A percentile compares a stretch with the other conserved stretches of the same genome.
Evolutionary conservation across 148 eudicot genomes (phyloP).

Genomic region (Silene latifolia): DNA sequence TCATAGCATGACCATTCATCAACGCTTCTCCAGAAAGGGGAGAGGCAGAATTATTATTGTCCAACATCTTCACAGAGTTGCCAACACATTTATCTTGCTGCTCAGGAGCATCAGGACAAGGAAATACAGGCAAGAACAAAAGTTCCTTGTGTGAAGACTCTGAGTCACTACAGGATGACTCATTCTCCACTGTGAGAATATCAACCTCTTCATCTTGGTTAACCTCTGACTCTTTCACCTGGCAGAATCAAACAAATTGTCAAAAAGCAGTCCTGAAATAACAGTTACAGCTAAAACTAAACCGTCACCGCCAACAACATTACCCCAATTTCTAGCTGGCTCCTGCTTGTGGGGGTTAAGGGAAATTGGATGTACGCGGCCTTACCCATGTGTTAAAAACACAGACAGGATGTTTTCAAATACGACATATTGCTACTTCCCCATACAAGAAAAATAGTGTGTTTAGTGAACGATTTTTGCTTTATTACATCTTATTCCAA

Average conservation of each 20-base stretch:
- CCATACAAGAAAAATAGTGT: background rate
- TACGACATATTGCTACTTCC: background rate
- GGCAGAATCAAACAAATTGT: constrained; percentile 10
- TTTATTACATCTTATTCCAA: background rate
- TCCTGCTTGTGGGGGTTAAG: background rate
- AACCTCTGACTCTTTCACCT: constrained; percentile 76
- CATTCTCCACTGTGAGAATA: constrained; percentile 66
- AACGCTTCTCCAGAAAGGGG: constrained; percentile 67
- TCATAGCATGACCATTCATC: constrained; percentile 55
- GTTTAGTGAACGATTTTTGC: background rate
- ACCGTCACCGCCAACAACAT: background rate
- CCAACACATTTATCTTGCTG: constrained; percentile 50
- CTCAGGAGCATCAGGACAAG: constrained; percentile 64
- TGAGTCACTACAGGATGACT: constrained; percentile 79
- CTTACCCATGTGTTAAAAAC: background rate
- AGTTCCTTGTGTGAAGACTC: constrained; percentile 84
- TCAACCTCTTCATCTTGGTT: constrained; percentile 89
- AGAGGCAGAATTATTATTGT: constrained; percentile 57
- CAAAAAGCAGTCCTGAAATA: constrained; percentile 8
- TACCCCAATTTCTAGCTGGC: background rate
- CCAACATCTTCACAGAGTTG: constrained; percentile 48
- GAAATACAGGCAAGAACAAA: constrained; percentile 70
- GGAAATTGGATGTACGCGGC: background rate
- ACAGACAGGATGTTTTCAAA: background rate
- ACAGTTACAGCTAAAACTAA: too few species aligned